Evolutionary conservation across 1,284 basidiomycete species (phyloP).

Genomic region (Pseudozyma sp.): DNA sequence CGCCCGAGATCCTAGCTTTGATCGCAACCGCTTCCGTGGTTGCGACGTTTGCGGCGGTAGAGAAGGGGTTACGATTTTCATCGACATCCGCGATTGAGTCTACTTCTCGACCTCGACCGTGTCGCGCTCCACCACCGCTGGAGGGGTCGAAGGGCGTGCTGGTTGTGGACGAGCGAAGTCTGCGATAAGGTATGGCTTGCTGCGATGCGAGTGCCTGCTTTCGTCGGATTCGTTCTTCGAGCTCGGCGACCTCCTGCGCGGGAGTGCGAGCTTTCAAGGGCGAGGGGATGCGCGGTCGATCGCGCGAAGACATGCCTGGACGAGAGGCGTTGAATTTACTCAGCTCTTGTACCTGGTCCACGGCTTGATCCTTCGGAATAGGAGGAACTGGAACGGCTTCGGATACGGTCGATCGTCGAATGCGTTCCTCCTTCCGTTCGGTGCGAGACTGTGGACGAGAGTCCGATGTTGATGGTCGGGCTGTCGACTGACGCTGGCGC

Average conservation of each 20-base stretch:
- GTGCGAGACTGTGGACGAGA: not conserved
- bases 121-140: not conserved
- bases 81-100: not conserved
- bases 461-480: constrained; percentile 10
- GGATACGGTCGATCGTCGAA: constrained; percentile 26
- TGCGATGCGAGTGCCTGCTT: constrained; percentile 7
- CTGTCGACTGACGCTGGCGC: not conserved
- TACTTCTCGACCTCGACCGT: not conserved
- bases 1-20: not conserved
- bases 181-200: constrained; percentile 25
- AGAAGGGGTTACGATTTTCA: constrained; percentile 35
- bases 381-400: constrained; percentile 2
- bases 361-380: no score
- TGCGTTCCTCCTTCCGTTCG: constrained; percentile 14
- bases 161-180: constrained; percentile 18
- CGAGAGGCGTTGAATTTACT: constrained; percentile 17
- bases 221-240: constrained; percentile 2
- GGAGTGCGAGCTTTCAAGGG: constrained; percentile 36
- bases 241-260: constrained; percentile 21
- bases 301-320: constrained; percentile 41
- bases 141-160: constrained; percentile 22
- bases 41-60: not conserved
- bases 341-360: not conserved
- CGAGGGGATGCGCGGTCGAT: constrained; percentile 42
- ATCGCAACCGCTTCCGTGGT: not conserved